phyloP scores from a whole-genome alignment of 345 rosid species.

The Microcos paniculata region DNA sequence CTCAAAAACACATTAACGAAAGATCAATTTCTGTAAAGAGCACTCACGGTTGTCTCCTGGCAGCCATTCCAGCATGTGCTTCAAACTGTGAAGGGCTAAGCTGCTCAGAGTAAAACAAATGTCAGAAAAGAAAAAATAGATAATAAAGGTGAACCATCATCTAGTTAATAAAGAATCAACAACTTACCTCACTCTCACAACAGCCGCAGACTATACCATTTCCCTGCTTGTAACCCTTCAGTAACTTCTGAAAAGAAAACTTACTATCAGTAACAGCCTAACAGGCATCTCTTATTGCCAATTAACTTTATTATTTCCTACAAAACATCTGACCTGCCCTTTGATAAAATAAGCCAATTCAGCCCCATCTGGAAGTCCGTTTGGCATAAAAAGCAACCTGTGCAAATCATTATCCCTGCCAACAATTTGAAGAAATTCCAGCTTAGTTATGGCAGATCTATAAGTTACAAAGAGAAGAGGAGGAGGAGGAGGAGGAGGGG shows the following conservation, averaged over 20 bases:
- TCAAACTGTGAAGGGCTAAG: conserved; percentile 99
- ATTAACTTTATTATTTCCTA: conserved; percentile 6
- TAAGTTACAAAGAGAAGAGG: neutral
- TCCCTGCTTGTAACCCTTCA: conserved; percentile 83
- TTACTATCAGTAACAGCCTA: conserved; percentile 15
- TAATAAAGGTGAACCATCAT: conserved; percentile 7
- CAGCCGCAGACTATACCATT: conserved; percentile 85
- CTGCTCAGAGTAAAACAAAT: conserved; percentile 39
- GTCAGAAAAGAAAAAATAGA: neutral
- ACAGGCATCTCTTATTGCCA: conserved; percentile 1
- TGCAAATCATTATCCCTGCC: conserved; percentile 94
- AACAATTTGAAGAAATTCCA: conserved; percentile 16
- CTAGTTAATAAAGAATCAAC: neutral
- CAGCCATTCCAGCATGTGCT: conserved; percentile 99
- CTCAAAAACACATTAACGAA: conserved; percentile 14
- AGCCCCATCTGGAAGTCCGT: conserved; percentile 94
- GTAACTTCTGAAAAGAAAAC: conserved; percentile 48
- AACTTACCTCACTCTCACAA: conserved; percentile 72
- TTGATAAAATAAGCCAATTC: conserved; percentile 79
- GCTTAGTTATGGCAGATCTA: conserved; percentile 11
- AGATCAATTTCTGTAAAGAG: conserved; percentile 12
- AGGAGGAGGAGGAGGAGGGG: no score
- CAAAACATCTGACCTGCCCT: conserved; percentile 62
- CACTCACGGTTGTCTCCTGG: conserved; percentile 98
- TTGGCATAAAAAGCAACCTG: conserved; percentile 87